Base-by-base conservation (phyloP, 2,329 filamentous ascomycete species). In the Hymenoscyphus repandus region DNA sequence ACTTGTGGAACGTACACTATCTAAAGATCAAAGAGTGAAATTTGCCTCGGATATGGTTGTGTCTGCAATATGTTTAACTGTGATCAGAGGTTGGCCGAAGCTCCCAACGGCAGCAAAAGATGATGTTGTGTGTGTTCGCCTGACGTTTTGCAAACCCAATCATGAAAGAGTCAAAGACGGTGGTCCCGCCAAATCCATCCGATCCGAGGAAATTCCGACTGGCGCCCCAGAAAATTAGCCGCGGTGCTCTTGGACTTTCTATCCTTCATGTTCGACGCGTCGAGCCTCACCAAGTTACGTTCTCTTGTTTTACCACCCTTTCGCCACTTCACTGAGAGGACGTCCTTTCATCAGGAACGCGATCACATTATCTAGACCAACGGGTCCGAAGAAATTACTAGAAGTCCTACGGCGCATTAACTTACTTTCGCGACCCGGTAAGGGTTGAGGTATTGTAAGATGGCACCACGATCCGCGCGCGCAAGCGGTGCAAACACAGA, bases 381-480 rank as follows among this genome's bases (percentile, higher is more conserved):
- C 37, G 18, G 2, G 33, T 27, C 27, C 15, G 27, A 39, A 52
- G 15, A n/a, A 46, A 34, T n/a, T 49, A 34, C 41, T 11, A 43
- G 43, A 32, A 45, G 11, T 38, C 52, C 57, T 49, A 59, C 55
- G 54, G 52, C 45, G 38, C 37, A 47, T 52, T 45, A 43, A 47
- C 41, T 44, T 37, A 32, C 41, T 47, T 34, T 48, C 46, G 40
- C 40, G 49, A 43, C 55, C 66, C 59, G 54, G 61, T 50, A 55
- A 50, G 55, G 55, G 58, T n/a, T 50, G 50, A 56, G 49, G 58
- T 56, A 57, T 55, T 52, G 64, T 65, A 68, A 61, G 61, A 82
- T 79, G 78, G 76, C 79, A 63, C 76, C 78, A 57, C 75, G 77
- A 62, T 73, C 75, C 57, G 73, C 72, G 67, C 71, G 70, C 63